Evolutionary conservation across 2,329 filamentous ascomycete species (phyloP).

Genomic region (Sporothrix pallida): DNA sequence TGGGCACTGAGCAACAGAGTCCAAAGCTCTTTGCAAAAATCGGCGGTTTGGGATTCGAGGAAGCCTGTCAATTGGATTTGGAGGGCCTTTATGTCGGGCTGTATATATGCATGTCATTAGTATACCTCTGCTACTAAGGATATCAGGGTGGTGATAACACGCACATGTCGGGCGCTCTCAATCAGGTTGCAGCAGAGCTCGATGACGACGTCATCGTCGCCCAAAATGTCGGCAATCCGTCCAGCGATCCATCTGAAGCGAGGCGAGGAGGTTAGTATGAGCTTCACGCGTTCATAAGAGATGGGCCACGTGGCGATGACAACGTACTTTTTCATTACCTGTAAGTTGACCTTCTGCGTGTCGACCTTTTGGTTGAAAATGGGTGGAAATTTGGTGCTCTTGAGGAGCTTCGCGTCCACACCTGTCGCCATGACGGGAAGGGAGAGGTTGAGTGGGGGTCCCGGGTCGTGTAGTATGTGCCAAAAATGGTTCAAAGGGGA

Average conservation of each 20-base stretch:
- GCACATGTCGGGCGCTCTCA: conserved; percentile 77
- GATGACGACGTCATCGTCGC: conserved; percentile 96
- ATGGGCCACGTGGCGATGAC: not conserved
- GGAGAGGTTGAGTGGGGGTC: not conserved
- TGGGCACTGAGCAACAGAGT: conserved; percentile 89
- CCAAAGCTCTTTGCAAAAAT: conserved; percentile 95
- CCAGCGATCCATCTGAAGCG: conserved; percentile 87
- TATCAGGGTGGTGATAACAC: conserved; percentile 45
- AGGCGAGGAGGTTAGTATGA: conserved; percentile 29
- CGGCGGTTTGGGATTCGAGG: conserved; percentile 85
- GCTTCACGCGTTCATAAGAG: not conserved
- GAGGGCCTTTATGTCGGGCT: conserved; percentile 95
- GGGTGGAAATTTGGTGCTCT: conserved; percentile 88
- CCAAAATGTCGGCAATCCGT: conserved; percentile 84
- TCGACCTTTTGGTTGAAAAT: conserved; percentile 97
- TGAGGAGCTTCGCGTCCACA: conserved; percentile 87
- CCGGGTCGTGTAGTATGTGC: not conserved
- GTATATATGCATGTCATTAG: conserved; percentile 9
- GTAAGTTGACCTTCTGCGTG: conserved; percentile 94
- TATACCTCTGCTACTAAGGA: no score
- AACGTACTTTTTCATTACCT: conserved; percentile 94
- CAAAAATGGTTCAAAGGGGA: not conserved
- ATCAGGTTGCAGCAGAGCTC: conserved; percentile 76
- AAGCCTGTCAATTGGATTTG: conserved; percentile 96
- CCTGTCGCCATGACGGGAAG: conserved; percentile 71